Evolutionary conservation across 2,329 filamentous ascomycete genomes (phyloP), one percentile per base, ranked within the genome.

Genomic region (Phaeomoniella chlamydospora): DNA sequence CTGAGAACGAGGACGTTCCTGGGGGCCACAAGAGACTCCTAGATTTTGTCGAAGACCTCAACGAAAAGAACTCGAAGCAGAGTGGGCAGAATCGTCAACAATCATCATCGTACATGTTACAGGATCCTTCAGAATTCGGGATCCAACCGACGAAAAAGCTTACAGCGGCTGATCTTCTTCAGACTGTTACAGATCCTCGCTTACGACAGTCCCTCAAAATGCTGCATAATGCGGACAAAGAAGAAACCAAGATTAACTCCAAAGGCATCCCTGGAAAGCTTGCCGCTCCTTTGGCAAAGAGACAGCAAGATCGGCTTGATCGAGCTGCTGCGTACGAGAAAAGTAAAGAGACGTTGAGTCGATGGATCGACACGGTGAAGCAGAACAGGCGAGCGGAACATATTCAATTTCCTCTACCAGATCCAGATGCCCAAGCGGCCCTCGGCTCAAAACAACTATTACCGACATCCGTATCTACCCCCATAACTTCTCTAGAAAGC

Each of bases 351-450:
- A 88, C 86, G 0, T 66, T 98, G 16, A 77, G 83, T 43, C 76
- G 85, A 48, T 98, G 90, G 90, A 80, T 80, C 18, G 88, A 94
- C 41, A 96, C 90, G 0, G 86, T 98, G 50, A 93, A 94, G 60
- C 76, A 84, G 18, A 94, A 94, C 56, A 80, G 90, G 40, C 73
- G 85, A 46, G 87, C 88, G 1, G 90, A 96, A 43, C 85, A 94
- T 55, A 65, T 98, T 10, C 68, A 78, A 14, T 98, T 98, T 50
- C 90, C 90, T 4, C 68, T 96, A 0, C 71, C 79, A 2, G 79
- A 85, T 48, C 79, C 77, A 29, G 73, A 77, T 39, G 74, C 69
- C 15, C 68, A 67, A 17, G 73, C 75, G 14, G 57, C 65, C 9
- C 54, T 68, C 31, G 74, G 69, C 15, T 74, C 78, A 49, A 72